These are phyloP conservation scores for Naganishia onofrii DNA, from an alignment of 768 basidiomycete species.

Conservation along the genomic window DNA sequence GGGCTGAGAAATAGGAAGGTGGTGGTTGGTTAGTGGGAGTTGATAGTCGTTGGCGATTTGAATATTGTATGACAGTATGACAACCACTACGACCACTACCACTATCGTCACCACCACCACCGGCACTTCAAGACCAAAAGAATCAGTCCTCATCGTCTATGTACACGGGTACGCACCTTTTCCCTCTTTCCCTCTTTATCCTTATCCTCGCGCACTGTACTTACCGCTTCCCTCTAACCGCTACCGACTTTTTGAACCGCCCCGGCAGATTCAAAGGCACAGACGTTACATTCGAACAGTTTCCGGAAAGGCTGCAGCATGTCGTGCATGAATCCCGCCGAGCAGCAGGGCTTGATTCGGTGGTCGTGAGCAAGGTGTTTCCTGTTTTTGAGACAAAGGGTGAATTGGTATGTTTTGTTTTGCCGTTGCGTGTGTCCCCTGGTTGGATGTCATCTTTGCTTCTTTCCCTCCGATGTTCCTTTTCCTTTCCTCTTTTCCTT, in stretches of 20 bases:
- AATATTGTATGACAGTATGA: not conserved
- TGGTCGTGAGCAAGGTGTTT: slow-evolving; percentile 76
- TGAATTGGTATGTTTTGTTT: slow-evolving; percentile 71
- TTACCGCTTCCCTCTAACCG: not conserved
- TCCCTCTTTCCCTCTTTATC: not conserved
- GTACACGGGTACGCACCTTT: slow-evolving; percentile 50
- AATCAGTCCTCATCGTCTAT: slow-evolving; percentile 46
- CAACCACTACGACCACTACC: not conserved
- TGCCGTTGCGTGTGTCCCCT: too few relatives aligned
- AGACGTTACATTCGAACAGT: slow-evolving; percentile 56
- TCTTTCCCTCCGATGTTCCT: too few relatives aligned
- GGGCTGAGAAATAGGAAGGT: too few relatives aligned
- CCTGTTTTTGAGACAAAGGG: slow-evolving; percentile 95
- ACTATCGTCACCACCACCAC: not conserved
- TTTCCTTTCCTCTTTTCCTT: too few relatives aligned
- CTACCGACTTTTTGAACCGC: not conserved
- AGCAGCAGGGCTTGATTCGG: slow-evolving; percentile 40
- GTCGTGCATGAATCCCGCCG: slow-evolving; percentile 59
- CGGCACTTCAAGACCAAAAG: not conserved
- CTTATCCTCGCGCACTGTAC: not conserved
- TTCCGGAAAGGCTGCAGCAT: slow-evolving; percentile 76
- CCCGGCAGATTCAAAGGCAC: slow-evolving; percentile 51
- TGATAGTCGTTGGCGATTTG: too few relatives aligned
- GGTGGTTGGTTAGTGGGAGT: too few relatives aligned
- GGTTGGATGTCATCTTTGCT: too few relatives aligned